Base-by-base conservation (phyloP, 345 rosid species). In the Eutrema heterophyllum region DNA sequence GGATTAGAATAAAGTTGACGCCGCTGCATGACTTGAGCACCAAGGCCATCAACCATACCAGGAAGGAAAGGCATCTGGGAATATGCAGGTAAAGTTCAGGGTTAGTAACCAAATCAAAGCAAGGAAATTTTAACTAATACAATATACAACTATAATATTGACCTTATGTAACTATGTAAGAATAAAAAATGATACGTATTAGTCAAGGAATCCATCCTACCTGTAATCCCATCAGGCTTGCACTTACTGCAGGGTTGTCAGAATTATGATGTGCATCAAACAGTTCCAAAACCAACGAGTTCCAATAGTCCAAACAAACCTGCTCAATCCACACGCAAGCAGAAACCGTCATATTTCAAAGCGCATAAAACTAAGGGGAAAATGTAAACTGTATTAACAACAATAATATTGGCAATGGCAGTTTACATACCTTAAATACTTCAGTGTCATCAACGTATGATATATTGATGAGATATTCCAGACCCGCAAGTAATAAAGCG, bases 281-380 rank as follows among this genome's bases (percentile, higher is more conserved):
- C 26, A 92, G 93, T 85, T 88, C 97, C 86, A 87, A 81, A 58
- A 96, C 99, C 75, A 92, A 83, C 39, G 88, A 68, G 67, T 96
- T 96, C 99, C 99, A 96, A 62, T 96, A 96, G 76, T 96, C 99
- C 93, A 96, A 81, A 85, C 99, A 96, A 72, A 96, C 99, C 98
- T 96, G 82, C 40, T 52, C 70, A 73, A 40, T 55, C 52, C 58
- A 73, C 43, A 65, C 52, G 58, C 64, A 69, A 51, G 44, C 50
- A 70, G 18, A 74, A 61, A 44, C 11, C 15, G 14, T 39, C 60
- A 64, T 53, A 50, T 57, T 56, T 33, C 45, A 46, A 55, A 40
- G 68, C 64, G n/a, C 43, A 36, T 46, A 32, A 51, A 33, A 38
- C 15, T 49, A 53, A 61, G 27, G 12, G 58, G 27, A 27, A 67